A percentile compares a stretch with the other conserved stretches of the same genome.
phyloP scores from a whole-genome alignment of 2,329 filamentous ascomycete species.

The Penicillium sp. region DNA sequence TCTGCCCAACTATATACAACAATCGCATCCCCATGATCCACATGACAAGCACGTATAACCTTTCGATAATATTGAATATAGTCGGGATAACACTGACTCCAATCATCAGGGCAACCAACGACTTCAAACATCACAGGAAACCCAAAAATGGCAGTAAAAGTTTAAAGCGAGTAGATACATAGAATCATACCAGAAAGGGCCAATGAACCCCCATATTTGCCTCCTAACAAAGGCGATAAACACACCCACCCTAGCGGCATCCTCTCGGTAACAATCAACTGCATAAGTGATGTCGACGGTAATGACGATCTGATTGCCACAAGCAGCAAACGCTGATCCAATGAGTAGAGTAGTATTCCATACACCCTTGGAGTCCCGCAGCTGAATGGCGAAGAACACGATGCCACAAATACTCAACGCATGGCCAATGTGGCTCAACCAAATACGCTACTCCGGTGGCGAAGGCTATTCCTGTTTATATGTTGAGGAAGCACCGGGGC shows the following conservation, averaged over 20 bases:
- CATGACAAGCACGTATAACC: neutral
- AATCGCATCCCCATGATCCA: neutral
- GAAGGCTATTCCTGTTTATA: slow-evolving; percentile 38
- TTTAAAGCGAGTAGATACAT: no score
- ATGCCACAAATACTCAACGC: slow-evolving; percentile 54
- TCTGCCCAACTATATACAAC: no score
- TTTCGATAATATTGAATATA: slow-evolving; percentile 15
- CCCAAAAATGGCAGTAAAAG: slow-evolving; percentile 23
- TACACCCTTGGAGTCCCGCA: slow-evolving; percentile 43
- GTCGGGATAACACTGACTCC: slow-evolving; percentile 34
- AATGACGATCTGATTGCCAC: slow-evolving; percentile 62
- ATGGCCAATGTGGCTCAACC: slow-evolving; percentile 59
- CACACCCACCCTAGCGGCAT: slow-evolving; percentile 58
- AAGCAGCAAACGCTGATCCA: slow-evolving; percentile 53
- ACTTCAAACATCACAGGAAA: slow-evolving; percentile 36
- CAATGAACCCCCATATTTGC: slow-evolving; percentile 40
- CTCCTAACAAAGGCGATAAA: slow-evolving; percentile 60
- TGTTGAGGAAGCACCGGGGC: slow-evolving; percentile 53
- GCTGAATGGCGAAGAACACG: slow-evolving; percentile 57
- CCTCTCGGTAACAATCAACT: slow-evolving; percentile 57
- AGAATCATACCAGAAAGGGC: slow-evolving; percentile 37
- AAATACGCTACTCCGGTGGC: slow-evolving; percentile 56
- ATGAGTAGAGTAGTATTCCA: slow-evolving; percentile 60
- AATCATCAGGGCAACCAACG: slow-evolving; percentile 35
- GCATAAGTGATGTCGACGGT: slow-evolving; percentile 62